Conservation (phyloP, 768 basidiomycete genomes). For the Tylopilus sp. region DNA sequence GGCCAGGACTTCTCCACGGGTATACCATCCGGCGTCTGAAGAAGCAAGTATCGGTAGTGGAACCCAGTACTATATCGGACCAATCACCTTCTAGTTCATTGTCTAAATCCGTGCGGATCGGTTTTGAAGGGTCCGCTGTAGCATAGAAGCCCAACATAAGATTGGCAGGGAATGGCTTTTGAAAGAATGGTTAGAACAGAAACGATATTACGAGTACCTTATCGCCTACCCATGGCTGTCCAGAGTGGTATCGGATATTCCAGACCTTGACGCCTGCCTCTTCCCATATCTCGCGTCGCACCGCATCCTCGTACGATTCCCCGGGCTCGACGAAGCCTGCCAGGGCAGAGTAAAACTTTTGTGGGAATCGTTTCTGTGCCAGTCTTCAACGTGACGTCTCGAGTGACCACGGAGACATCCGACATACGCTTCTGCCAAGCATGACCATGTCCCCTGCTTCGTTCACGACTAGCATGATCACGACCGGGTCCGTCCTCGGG, state of each 20-base stretch:
- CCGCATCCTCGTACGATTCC: constrained; percentile 92
- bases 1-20: constrained; percentile 62
- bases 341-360: constrained; percentile 79
- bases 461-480: constrained; percentile 87
- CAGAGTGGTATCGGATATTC: constrained; percentile 81
- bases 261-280: constrained; percentile 90
- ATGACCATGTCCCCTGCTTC: constrained; percentile 79
- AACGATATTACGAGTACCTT: neutral
- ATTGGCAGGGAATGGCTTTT: constrained; percentile 84
- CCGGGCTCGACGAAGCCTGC: constrained; percentile 95
- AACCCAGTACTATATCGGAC: neutral
- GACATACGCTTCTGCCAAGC: constrained; percentile 77
- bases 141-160: constrained; percentile 92
- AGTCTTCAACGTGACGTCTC: neutral
- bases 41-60: neutral
- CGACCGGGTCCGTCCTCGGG: constrained; percentile 82
- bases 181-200: neutral
- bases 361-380: constrained; percentile 58
- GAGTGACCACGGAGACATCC: neutral
- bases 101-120: constrained; percentile 83
- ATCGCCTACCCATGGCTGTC: constrained; percentile 76
- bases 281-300: constrained; percentile 91
- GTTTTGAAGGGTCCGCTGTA: constrained; percentile 65
- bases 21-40: constrained; percentile 87
- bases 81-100: constrained; percentile 84